A percentile compares a stretch with the other conserved stretches of the same genome.
phyloP scores from a whole-genome alignment of 441 rosid species.

The Corymbia citriodora region DNA sequence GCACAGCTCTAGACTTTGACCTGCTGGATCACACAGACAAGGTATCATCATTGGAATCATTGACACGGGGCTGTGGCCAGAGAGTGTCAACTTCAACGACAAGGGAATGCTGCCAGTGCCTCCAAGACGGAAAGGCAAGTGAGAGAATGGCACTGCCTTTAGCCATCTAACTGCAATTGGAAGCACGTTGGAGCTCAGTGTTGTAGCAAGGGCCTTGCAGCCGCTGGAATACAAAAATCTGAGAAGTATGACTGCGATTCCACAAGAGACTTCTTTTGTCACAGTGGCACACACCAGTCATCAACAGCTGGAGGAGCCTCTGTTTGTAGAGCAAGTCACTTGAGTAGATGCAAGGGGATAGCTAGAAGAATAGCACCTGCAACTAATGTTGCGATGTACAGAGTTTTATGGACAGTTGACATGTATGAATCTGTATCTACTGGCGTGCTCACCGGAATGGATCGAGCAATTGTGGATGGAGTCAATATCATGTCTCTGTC shows the following conservation, averaged over 20 bases:
- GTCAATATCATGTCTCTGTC: background rate
- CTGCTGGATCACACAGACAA: conserved; percentile 12
- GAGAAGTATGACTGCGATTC: background rate
- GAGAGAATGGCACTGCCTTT: conserved; percentile 30
- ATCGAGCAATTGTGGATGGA: background rate
- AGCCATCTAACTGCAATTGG: conserved; percentile 26
- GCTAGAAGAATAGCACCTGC: background rate
- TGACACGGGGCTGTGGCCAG: conserved; percentile 45
- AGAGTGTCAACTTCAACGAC: conserved; percentile 35
- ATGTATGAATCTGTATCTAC: background rate
- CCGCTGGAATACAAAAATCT: background rate
- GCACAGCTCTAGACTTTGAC: conserved; percentile 11
- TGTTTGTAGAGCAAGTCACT: background rate
- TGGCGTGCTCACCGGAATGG: background rate
- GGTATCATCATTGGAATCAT: conserved; percentile 19
- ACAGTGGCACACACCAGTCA: background rate
- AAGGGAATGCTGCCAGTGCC: conserved; percentile 29
- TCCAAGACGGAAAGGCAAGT: conserved; percentile 34
- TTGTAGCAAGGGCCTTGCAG: background rate
- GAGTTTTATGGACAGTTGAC: background rate
- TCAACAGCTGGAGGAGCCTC: background rate
- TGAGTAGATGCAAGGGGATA: background rate
- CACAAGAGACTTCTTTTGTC: background rate
- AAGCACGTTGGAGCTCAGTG: background rate
- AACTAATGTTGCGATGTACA: background rate